Evolutionary conservation across 345 rosid species (phyloP).

Genomic region (Citrus trifoliata): DNA sequence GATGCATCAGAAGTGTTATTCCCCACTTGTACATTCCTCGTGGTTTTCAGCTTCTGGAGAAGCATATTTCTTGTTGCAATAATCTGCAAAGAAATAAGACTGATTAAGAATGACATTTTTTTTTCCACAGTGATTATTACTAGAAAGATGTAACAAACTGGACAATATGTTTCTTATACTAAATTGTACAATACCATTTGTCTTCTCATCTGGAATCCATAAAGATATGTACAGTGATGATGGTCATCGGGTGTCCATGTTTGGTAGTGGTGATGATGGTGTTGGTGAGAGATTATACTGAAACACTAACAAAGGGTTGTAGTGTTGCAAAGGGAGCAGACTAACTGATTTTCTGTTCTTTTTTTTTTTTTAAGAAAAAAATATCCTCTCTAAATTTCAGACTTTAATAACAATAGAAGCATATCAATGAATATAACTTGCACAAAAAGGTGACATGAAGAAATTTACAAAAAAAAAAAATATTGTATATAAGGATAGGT

Average conservation of each 20-base stretch:
- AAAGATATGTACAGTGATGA: not conserved
- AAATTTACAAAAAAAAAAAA: not conserved
- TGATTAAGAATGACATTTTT: not conserved
- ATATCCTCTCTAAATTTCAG: not conserved
- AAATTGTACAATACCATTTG: not conserved
- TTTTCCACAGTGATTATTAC: not conserved
- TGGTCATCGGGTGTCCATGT: not conserved
- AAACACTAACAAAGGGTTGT: not conserved
- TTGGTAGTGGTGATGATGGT: not conserved
- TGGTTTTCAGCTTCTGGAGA: conserved; percentile 45
- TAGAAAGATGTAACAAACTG: not conserved
- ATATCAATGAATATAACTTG: not conserved
- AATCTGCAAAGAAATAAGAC: conserved; percentile 35
- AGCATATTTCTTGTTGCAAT: conserved; percentile 53
- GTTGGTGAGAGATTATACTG: not conserved
- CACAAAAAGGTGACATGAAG: not conserved
- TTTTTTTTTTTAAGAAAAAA: not conserved
- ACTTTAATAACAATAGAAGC: not conserved
- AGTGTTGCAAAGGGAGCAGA: not conserved
- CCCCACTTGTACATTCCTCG: conserved; percentile 25
- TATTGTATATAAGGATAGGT: not conserved
- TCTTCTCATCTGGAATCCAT: not conserved
- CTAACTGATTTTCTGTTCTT: not conserved
- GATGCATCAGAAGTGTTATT: conserved; percentile 17
- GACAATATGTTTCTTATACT: not conserved